These are phyloP conservation scores for Stropharia rugosoannulata DNA, from an alignment of 768 basidiomycete species.

Conservation along the genomic window DNA sequence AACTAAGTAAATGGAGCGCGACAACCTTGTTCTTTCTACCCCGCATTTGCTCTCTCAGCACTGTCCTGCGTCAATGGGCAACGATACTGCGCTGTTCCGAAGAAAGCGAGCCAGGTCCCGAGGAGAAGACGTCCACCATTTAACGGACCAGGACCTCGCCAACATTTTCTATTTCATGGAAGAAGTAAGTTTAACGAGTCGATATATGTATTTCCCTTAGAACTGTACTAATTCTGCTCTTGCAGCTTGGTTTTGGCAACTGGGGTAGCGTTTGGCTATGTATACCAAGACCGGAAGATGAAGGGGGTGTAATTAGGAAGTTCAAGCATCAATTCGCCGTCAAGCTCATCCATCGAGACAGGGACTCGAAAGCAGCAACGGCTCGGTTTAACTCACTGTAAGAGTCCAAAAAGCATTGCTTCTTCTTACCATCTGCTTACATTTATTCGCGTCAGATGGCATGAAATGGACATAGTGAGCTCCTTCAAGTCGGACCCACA, in stretches of 20 bases:
- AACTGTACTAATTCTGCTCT: slow-evolving; percentile 3
- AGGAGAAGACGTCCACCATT: slow-evolving; percentile 63
- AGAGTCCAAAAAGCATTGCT: slow-evolving; percentile 22
- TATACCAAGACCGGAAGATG: slow-evolving; percentile 49
- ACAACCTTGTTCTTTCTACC: slow-evolving; percentile 51
- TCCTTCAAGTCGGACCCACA: slow-evolving; percentile 83
- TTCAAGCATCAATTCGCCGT: slow-evolving; percentile 72
- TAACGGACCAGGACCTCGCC: slow-evolving; percentile 71
- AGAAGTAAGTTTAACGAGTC: slow-evolving; percentile 46
- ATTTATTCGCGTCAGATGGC: slow-evolving; percentile 60
- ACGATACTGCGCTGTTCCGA: slow-evolving; percentile 26
- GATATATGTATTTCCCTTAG: slow-evolving; percentile 1
- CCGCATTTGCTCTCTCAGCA: slow-evolving; percentile 42
- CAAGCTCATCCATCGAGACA: slow-evolving; percentile 91
- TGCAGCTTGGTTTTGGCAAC: slow-evolving; percentile 87
- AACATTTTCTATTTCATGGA: slow-evolving; percentile 73
- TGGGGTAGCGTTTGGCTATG: slow-evolving; percentile 93
- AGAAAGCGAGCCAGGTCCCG: slow-evolving; percentile 27
- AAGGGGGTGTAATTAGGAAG: slow-evolving; percentile 34
- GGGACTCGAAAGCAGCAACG: slow-evolving; percentile 72
- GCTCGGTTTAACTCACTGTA: slow-evolving; percentile 89
- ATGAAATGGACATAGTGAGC: slow-evolving; percentile 96
- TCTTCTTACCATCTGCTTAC: not conserved
- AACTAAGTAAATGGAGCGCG: slow-evolving; percentile 17
- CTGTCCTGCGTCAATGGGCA: slow-evolving; percentile 38